Evolutionary conservation across 1,284 basidiomycete genomes (phyloP).

Genomic region (Thecaphora thlaspeos): DNA sequence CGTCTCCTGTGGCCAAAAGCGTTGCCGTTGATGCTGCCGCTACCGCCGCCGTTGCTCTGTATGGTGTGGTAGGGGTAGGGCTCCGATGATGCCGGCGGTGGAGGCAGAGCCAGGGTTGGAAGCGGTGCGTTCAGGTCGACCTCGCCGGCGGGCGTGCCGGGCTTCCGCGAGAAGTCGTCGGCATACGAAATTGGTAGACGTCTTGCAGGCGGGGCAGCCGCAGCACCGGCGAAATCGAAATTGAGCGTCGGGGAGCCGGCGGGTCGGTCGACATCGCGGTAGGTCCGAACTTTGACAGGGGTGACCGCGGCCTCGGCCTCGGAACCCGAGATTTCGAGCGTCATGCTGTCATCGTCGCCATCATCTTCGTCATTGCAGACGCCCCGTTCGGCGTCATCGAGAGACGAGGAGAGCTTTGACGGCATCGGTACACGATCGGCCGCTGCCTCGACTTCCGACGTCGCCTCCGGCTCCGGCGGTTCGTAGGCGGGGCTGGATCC

Average conservation of each 20-base stretch:
- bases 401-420: too few relatives aligned
- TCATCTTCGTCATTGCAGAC: conserved; percentile 9
- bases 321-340: background rate
- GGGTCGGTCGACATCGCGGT: conserved; percentile 25
- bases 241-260: conserved; percentile 4
- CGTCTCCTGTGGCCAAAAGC: conserved; percentile 1
- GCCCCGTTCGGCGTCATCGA: conserved; percentile 15
- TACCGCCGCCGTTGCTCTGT: background rate
- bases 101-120: conserved; percentile 12
- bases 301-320: conserved; percentile 1
- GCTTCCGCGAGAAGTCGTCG: conserved; percentile 18
- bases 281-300: conserved; percentile 20
- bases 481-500: conserved; percentile 4
- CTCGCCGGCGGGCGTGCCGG: conserved; percentile 18
- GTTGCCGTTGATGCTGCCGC: too few relatives aligned
- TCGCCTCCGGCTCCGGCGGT: too few relatives aligned
- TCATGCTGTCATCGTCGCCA: conserved; percentile 4
- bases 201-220: conserved; percentile 1
- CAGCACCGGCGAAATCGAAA: conserved; percentile 2
- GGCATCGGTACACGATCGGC: too few relatives aligned
- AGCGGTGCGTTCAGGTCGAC: conserved; percentile 23
- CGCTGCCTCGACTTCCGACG: too few relatives aligned
- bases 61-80: too few relatives aligned
- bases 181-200: conserved; percentile 31
- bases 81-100: too few relatives aligned